A percentile compares a stretch with the other conserved stretches of the same genome.
Evolutionary conservation across 768 basidiomycete genomes (phyloP).

Genomic region (Daedaleopsis nitida): DNA sequence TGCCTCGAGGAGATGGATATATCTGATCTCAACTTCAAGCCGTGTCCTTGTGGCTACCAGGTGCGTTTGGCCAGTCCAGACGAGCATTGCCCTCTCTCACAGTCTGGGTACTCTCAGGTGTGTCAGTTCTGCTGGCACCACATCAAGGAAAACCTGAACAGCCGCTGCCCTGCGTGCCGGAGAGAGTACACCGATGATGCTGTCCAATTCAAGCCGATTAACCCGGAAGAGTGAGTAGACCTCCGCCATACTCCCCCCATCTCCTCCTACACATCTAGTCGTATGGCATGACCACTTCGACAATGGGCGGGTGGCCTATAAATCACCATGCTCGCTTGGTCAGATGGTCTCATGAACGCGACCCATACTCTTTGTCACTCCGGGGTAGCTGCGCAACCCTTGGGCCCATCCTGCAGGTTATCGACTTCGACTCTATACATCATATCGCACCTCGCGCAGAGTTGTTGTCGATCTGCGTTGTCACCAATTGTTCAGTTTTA

Average conservation of each 20-base stretch:
- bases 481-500: neutral
- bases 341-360: neutral
- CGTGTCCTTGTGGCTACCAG: constrained; percentile 98
- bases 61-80: constrained; percentile 39
- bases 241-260: neutral
- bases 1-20: constrained; percentile 99
- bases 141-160: constrained; percentile 94
- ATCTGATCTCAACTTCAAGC: constrained; percentile 98
- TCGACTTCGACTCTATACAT: too few species aligned
- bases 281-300: neutral
- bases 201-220: constrained; percentile 94
- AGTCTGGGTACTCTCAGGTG: constrained; percentile 55
- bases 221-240: constrained; percentile 85
- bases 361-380: too few species aligned
- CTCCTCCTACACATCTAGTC: constrained; percentile 20
- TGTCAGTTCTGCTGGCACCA: constrained; percentile 99
- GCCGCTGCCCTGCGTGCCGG: constrained; percentile 95
- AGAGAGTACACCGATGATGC: constrained; percentile 90
- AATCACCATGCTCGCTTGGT: neutral
- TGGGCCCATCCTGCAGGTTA: too few species aligned
- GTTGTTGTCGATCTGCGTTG: too few species aligned
- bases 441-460: too few species aligned
- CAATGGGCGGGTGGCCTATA: neutral
- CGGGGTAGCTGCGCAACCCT: too few species aligned
- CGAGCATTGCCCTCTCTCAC: neutral